phyloP scores from a whole-genome alignment of 148 eudicot species.

The Selenicereus undatus region DNA sequence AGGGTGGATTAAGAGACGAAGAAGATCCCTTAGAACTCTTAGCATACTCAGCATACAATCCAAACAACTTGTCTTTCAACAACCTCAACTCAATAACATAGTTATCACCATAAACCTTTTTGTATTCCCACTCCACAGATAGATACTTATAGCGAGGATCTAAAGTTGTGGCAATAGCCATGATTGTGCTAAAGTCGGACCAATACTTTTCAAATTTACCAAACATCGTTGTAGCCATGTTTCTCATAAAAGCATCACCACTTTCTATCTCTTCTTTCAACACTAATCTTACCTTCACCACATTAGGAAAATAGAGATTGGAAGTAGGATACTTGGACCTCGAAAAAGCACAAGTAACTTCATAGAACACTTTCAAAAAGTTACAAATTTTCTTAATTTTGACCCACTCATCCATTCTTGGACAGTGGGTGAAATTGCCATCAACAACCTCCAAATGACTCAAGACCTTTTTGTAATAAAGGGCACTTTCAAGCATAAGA shows the following conservation, averaged over 20 bases:
- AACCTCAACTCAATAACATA: no score
- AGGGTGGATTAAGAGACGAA: not conserved
- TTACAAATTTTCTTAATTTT: not conserved
- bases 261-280: not conserved
- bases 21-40: not conserved
- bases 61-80: not conserved
- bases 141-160: no score
- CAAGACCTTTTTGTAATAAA: no score
- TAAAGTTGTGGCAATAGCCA: not conserved
- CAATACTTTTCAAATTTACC: not conserved
- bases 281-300: not conserved
- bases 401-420: not conserved
- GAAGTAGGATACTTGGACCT: not conserved
- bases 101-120: no score
- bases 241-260: no score
- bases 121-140: no score
- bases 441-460: no score
- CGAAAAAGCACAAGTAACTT: not conserved
- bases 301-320: not conserved
- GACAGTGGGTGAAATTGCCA: no score
- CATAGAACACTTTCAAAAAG: not conserved
- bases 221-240: no score
- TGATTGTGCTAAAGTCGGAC: not conserved
- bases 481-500: not conserved
- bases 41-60: not conserved